A percentile compares a stretch with the other conserved stretches of the same genome.
Conservation (phyloP, 495 filamentous ascomycete species). For the Lasiosphaeriaceae sp. region DNA sequence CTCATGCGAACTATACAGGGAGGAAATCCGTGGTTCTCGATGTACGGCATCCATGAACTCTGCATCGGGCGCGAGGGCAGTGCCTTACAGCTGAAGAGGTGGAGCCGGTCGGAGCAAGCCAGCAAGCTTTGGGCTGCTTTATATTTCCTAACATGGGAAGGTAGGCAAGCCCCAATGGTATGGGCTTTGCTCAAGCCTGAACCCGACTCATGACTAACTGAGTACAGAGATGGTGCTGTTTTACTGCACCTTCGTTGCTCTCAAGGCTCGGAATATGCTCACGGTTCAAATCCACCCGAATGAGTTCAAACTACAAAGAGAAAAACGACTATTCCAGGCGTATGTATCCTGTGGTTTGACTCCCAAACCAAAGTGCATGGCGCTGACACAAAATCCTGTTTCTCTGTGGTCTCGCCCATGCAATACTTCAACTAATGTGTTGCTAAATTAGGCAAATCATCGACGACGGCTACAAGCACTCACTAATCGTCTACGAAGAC, state of each 20-base stretch:
- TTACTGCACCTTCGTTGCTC: slow-evolving; percentile 68
- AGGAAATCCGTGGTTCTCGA: slow-evolving; percentile 42
- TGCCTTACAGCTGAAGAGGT: slow-evolving; percentile 45
- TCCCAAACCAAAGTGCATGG: no score
- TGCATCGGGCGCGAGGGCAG: slow-evolving; percentile 44
- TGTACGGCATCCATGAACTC: slow-evolving; percentile 47
- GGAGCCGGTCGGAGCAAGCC: slow-evolving; percentile 40
- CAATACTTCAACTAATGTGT: neutral
- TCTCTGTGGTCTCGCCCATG: neutral
- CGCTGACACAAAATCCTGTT: no score
- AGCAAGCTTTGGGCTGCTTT: slow-evolving; percentile 48
- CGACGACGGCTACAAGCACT: slow-evolving; percentile 67
- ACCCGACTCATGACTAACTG: slow-evolving; percentile 8
- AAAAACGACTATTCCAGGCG: slow-evolving; percentile 68
- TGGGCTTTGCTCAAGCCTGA: neutral
- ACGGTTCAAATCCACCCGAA: slow-evolving; percentile 47
- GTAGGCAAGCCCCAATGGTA: slow-evolving; percentile 16
- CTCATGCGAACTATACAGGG: slow-evolving; percentile 36
- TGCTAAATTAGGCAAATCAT: slow-evolving; percentile 56
- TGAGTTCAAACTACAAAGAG: slow-evolving; percentile 59
- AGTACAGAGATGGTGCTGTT: slow-evolving; percentile 68
- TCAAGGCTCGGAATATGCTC: slow-evolving; percentile 64
- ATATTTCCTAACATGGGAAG: slow-evolving; percentile 55
- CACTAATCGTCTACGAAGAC: slow-evolving; percentile 69
- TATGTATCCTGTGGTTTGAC: slow-evolving; percentile 34